These are phyloP conservation scores for Hemileccinum rubropunctum DNA, from an alignment of 768 basidiomycete species.

Conservation along the genomic window DNA sequence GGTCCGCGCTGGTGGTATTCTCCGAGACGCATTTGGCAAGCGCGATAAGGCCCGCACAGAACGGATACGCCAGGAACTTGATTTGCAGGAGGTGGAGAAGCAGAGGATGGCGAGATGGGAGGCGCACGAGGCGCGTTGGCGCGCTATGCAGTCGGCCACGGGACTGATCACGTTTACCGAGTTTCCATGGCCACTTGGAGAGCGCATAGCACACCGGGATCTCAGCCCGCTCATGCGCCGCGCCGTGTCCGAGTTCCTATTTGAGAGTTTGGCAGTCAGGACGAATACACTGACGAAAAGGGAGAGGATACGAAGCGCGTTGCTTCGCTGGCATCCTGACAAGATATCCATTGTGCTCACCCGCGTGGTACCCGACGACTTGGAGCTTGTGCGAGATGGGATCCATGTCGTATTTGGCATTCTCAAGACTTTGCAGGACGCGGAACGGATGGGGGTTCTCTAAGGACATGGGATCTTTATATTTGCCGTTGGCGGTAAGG, in stretches of 20 bases:
- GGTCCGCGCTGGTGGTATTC: slow-evolving; percentile 56
- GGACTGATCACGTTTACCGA: slow-evolving; percentile 42
- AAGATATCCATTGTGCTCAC: slow-evolving; percentile 48
- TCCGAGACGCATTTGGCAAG: slow-evolving; percentile 48
- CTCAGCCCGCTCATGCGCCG: slow-evolving; percentile 36
- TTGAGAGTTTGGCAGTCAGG: slow-evolving; percentile 43
- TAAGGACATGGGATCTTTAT: neutral
- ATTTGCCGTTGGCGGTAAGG: slow-evolving; percentile 11
- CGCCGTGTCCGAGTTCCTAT: slow-evolving; percentile 49
- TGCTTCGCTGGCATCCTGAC: slow-evolving; percentile 71
- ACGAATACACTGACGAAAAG: slow-evolving; percentile 41
- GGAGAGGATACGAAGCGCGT: slow-evolving; percentile 54
- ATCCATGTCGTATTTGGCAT: slow-evolving; percentile 41
- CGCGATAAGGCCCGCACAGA: slow-evolving; percentile 52
- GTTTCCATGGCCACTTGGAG: slow-evolving; percentile 61
- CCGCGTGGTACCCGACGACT: slow-evolving; percentile 43
- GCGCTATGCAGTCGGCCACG: slow-evolving; percentile 31
- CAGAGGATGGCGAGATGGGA: slow-evolving; percentile 43
- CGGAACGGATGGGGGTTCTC: slow-evolving; percentile 23
- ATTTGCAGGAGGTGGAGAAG: slow-evolving; percentile 42
- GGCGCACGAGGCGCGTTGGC: slow-evolving; percentile 55
- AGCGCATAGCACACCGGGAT: slow-evolving; percentile 13
- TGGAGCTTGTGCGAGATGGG: slow-evolving; percentile 44
- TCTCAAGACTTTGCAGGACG: slow-evolving; percentile 34
- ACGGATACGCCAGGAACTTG: slow-evolving; percentile 46